phyloP scores from a whole-genome alignment of 768 basidiomycete species.

The Kwoniella botswanensis region DNA sequence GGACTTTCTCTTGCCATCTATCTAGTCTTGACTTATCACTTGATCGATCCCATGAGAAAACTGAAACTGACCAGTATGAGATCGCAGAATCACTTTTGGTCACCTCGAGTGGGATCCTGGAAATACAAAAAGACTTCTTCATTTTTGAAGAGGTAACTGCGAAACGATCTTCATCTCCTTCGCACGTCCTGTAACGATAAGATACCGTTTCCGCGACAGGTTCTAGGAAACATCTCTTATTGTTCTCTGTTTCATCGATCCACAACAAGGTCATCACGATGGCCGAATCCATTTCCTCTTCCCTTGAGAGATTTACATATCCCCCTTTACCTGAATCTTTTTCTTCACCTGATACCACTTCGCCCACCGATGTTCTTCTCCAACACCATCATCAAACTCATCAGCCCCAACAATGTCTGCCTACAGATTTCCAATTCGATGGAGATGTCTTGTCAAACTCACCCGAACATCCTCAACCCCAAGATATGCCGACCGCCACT shows the following conservation, averaged over 20 bases:
- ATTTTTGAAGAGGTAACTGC: not conserved
- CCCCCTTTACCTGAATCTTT: slow-evolving; percentile 8
- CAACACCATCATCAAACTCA: not conserved
- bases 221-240: slow-evolving; percentile 2
- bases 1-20: not conserved
- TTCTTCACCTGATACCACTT: not conserved
- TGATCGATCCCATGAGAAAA: not conserved
- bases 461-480: slow-evolving; percentile 14
- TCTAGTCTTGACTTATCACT: not conserved
- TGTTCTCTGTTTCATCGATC: not conserved
- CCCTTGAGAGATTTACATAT: not conserved
- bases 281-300: not conserved
- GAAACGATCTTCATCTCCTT: slow-evolving; percentile 2
- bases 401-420: slow-evolving; percentile 1
- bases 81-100: not conserved
- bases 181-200: not conserved
- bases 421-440: slow-evolving; percentile 15
- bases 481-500: not conserved
- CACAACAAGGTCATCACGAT: not conserved
- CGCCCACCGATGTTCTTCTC: not conserved
- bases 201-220: slow-evolving; percentile 6
- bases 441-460: slow-evolving; percentile 2
- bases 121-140: slow-evolving; percentile 9
- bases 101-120: not conserved
- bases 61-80: not conserved